phyloP scores from a whole-genome alignment of 768 basidiomycete genomes.

The Chalciporus sphaerocephalus region DNA sequence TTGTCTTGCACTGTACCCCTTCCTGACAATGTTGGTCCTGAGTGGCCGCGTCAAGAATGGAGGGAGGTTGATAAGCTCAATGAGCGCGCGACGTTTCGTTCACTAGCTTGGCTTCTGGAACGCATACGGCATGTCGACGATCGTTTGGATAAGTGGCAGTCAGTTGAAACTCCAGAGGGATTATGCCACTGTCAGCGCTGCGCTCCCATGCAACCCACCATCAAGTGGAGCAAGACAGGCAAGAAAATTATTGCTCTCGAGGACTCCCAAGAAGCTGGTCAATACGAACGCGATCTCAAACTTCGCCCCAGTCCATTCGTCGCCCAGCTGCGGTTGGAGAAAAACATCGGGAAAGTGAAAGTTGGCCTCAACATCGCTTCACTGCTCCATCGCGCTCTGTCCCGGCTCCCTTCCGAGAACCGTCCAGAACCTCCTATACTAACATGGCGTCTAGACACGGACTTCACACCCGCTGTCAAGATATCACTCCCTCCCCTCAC shows the following conservation, averaged over 20 bases:
- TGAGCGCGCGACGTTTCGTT: constrained; percentile 75
- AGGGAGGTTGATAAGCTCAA: constrained; percentile 81
- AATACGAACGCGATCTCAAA: constrained; percentile 86
- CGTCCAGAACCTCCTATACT: constrained; percentile 45
- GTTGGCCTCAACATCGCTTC: constrained; percentile 88
- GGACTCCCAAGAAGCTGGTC: constrained; percentile 80
- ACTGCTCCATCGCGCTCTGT: constrained; percentile 79
- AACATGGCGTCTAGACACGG: constrained; percentile 81
- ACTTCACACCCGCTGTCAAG: constrained; percentile 63
- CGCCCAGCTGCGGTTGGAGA: constrained; percentile 69
- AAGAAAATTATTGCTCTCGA: constrained; percentile 68
- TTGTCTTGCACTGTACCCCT: constrained; percentile 75
- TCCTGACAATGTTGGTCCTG: constrained; percentile 59
- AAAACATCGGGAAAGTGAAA: constrained; percentile 64
- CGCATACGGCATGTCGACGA: constrained; percentile 73
- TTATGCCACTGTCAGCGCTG: constrained; percentile 69
- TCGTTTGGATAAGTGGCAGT: constrained; percentile 64
- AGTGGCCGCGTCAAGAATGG: constrained; percentile 78
- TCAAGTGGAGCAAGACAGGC: constrained; percentile 66
- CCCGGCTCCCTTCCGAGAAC: constrained; percentile 63
- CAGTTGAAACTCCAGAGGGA: constrained; percentile 41
- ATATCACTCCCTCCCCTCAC: constrained; percentile 59
- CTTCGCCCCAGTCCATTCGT: constrained; percentile 81
- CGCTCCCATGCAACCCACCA: constrained; percentile 70
- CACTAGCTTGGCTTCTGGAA: constrained; percentile 84